Evolutionary conservation across 1,284 basidiomycete genomes (phyloP), one percentile per base, ranked within the genome.

Genomic region (Grifola frondosa): DNA sequence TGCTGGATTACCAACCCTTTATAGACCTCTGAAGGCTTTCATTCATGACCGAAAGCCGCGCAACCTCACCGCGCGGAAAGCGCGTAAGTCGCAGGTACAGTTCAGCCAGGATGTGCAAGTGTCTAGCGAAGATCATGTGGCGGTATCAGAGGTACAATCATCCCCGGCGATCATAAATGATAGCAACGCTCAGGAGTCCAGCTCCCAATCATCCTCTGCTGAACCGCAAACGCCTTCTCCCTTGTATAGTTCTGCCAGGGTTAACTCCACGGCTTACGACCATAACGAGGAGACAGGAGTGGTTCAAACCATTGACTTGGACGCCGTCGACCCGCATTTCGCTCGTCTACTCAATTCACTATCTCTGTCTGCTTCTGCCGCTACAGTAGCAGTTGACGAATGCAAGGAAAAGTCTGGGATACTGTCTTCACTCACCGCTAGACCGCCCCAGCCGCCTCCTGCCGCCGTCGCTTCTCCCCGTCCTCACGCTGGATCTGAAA

Each of bases 211-310:
- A 8, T 82, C 80, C 30, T 81, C 77, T 30, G 73, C 69, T 20
- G 81, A 78, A 55, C 80, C 75, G 12, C 75, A 78, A 53, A 83
- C 81, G 1, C 81, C 80, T 12, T 84, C 82, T 17, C 77, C 81
- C 0, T 71, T 75, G 45, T 78, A 75, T 56, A 71, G 67, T 34
- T 65, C 71, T 42, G 64, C 74, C 5, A 46, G 56, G 15, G 56
- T 65, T 9, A 63, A 62, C 38, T 29, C 55, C 16, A 41, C 53
- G 17, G 55, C 57, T 25, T 49, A 42, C 36, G 56, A 46, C 44
- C 47, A 42, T n/a, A n/a, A n/a, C n/a, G 32, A 31, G 20, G 26
- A 38, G 22, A 33, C 16, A 13, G 31, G 29, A 15, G 37, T 33
- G 50, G 54, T 37, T 52, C 53, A 49, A 50, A 55, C 40, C 52